Percentiles rank a stretch among this genome's conserved stretches.
Evolutionary conservation across 2,329 filamentous ascomycete genomes (phyloP).

Genomic region (Leptographium wingfieldii): DNA sequence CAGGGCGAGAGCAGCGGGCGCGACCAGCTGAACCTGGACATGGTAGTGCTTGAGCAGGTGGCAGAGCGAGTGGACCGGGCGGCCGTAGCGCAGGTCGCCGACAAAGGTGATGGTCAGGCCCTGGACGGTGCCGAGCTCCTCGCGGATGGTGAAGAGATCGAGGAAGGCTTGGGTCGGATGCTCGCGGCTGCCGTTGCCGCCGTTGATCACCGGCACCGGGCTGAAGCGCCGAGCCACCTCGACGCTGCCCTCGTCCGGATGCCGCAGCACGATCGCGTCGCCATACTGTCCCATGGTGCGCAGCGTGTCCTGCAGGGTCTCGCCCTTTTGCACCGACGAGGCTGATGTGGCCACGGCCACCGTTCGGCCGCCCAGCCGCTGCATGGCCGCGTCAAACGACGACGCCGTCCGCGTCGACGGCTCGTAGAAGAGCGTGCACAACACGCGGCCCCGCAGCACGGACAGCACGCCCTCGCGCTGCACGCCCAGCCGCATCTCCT

Average conservation of each 20-base stretch:
- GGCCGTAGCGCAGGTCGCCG: constrained; percentile 84
- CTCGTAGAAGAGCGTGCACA: constrained; percentile 95
- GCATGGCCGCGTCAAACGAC: constrained; percentile 97
- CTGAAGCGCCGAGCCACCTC: constrained; percentile 78
- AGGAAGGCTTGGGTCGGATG: constrained; percentile 97
- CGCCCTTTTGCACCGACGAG: constrained; percentile 88
- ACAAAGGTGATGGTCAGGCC: constrained; percentile 93
- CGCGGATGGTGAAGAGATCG: constrained; percentile 95
- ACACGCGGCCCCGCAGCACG: constrained; percentile 70
- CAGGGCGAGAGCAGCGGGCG: constrained; percentile 65
- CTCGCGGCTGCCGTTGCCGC: constrained; percentile 88
- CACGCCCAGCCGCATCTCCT: constrained; percentile 93
- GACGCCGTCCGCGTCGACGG: constrained; percentile 90
- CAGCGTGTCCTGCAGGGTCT: constrained; percentile 84
- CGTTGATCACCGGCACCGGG: constrained; percentile 88
- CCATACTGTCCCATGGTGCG: constrained; percentile 89
- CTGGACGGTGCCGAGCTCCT: constrained; percentile 91
- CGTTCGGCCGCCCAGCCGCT: constrained; percentile 82
- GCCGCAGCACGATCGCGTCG: constrained; percentile 90
- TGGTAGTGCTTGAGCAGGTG: constrained; percentile 94
- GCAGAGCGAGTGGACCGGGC: constrained; percentile 88
- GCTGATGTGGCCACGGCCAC: constrained; percentile 69
- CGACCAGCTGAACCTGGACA: constrained; percentile 83
- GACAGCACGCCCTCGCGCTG: constrained; percentile 84
- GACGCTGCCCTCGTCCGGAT: constrained; percentile 71